phyloP scores from a whole-genome alignment of 208 protist species.

The Angomonas ambiguus region DNA sequence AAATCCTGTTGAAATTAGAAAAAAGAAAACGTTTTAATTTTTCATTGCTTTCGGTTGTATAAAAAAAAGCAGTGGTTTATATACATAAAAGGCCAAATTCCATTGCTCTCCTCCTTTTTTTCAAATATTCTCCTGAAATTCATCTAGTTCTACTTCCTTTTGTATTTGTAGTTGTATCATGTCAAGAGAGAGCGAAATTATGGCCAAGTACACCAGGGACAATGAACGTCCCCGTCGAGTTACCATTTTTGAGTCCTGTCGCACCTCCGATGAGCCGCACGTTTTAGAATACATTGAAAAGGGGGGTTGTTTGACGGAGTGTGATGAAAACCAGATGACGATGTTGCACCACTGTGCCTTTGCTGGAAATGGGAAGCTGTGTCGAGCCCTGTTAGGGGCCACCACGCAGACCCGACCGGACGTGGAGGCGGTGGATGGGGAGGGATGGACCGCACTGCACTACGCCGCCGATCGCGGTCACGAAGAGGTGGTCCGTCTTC shows the following conservation, averaged over 20 bases:
- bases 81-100: no score
- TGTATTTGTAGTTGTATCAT: neutral
- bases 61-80: no score
- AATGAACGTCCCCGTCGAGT: constrained; percentile 1
- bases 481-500: constrained; percentile 19
- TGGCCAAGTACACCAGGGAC: neutral
- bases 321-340: constrained; percentile 69
- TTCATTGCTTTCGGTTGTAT: neutral
- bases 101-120: neutral
- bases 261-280: constrained; percentile 37
- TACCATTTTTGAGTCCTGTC: constrained; percentile 81
- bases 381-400: constrained; percentile 32
- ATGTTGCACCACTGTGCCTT: constrained; percentile 83
- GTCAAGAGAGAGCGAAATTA: neutral
- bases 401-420: constrained; percentile 30
- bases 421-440: constrained; percentile 58
- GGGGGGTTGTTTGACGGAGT: constrained; percentile 74
- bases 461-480: constrained; percentile 81
- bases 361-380: constrained; percentile 39
- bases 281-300: constrained; percentile 55
- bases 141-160: constrained; percentile 4
- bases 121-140: no score
- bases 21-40: neutral
- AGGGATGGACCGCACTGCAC: constrained; percentile 86
- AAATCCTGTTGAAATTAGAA: no score